phyloP scores from a whole-genome alignment of 352 stramenopile species.

The Phytophthora tubulina region DNA sequence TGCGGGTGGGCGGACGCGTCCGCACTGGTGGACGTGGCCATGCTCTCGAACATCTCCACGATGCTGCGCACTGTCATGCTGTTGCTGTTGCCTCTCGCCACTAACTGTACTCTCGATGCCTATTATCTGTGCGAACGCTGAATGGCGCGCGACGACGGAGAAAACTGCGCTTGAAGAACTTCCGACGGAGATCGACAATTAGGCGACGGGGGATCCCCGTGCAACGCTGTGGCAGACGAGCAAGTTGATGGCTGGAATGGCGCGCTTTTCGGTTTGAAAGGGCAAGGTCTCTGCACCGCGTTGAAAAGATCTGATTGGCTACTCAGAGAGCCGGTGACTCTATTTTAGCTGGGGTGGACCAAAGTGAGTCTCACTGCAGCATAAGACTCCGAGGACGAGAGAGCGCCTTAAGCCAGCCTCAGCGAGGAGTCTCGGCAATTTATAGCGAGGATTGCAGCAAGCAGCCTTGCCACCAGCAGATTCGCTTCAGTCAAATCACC shows the following conservation, averaged over 20 bases:
- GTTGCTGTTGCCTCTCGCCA: constrained; percentile 1
- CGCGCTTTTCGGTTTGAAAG: constrained; percentile 33
- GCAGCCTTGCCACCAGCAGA: not conserved
- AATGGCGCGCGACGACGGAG: constrained; percentile 25
- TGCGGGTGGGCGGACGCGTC: constrained; percentile 8
- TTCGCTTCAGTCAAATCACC: constrained; percentile 22
- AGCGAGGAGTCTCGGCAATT: not conserved
- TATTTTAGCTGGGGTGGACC: constrained; percentile 18
- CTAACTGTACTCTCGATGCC: constrained; percentile 13
- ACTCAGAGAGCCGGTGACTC: constrained; percentile 26
- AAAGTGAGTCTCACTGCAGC: constrained; percentile 16
- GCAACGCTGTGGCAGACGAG: constrained; percentile 15
- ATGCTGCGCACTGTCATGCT: constrained; percentile 51
- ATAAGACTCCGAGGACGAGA: constrained; percentile 18
- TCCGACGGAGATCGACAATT: constrained; percentile 23
- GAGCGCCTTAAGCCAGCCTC: not conserved
- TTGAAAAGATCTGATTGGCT: constrained; percentile 28
- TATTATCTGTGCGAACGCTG: constrained; percentile 24
- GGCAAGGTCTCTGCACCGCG: not conserved
- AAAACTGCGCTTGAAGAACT: constrained; percentile 42
- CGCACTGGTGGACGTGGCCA: constrained; percentile 22
- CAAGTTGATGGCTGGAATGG: constrained; percentile 38
- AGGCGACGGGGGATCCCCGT: constrained; percentile 22
- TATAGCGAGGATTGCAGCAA: constrained; percentile 16
- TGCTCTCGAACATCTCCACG: constrained; percentile 47